A percentile compares a stretch with the other conserved stretches of the same genome.
These are phyloP conservation scores for Globisporangium spiculum DNA, from an alignment of 352 stramenopile genomes.

Conservation along the genomic window DNA sequence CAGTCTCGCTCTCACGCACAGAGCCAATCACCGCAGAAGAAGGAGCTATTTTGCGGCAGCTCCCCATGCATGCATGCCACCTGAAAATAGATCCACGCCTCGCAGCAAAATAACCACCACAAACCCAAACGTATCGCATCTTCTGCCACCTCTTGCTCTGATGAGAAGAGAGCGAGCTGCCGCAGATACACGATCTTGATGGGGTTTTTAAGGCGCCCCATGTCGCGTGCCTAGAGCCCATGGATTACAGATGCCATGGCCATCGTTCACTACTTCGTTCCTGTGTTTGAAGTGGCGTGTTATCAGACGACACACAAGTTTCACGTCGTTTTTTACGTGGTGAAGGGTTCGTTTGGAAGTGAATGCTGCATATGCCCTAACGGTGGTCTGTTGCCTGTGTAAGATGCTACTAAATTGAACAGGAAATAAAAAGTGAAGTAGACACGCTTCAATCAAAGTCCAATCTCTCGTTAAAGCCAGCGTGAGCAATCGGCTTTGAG, in stretches of 20 bases:
- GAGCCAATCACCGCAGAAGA: not conserved
- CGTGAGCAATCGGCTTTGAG: not conserved
- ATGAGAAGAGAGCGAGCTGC: not conserved
- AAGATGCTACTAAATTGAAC: not conserved
- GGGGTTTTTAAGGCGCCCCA: not conserved
- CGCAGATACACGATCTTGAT: too few species aligned
- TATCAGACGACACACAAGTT: not conserved
- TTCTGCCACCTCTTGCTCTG: not conserved
- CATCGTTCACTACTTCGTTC: not conserved
- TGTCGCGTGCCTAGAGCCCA: not conserved
- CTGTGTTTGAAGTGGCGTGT: not conserved
- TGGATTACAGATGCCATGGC: not conserved
- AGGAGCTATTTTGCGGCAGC: not conserved
- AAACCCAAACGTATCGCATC: not conserved
- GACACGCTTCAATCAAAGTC: not conserved
- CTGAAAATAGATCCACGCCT: not conserved
- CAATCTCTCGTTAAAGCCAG: not conserved
- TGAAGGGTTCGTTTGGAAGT: not conserved
- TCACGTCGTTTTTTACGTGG: not conserved
- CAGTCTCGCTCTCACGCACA: not conserved
- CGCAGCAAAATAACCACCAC: conserved; percentile 5
- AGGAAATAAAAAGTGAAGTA: not conserved
- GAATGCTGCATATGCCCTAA: not conserved
- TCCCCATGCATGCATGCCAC: not conserved
- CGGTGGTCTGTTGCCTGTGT: not conserved